These are phyloP conservation scores for Trichoderma hamatum DNA, from an alignment of 2,329 filamentous ascomycete genomes.

Conservation along the genomic window DNA sequence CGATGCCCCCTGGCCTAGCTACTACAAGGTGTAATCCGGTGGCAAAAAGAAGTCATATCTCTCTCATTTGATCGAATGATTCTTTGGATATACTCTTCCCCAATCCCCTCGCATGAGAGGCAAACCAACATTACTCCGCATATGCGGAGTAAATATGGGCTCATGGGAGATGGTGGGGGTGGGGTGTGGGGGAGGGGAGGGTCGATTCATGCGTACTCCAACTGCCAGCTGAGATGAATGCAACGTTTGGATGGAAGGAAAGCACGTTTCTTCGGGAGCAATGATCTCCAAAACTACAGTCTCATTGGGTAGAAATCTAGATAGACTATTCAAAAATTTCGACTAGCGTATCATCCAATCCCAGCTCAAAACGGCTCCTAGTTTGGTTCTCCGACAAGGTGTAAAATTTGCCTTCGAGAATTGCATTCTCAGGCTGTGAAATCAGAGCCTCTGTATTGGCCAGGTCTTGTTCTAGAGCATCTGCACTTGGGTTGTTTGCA, in stretches of 20 bases:
- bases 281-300: neutral
- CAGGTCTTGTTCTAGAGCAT: neutral
- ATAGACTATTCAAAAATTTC: neutral
- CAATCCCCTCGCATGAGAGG: neutral
- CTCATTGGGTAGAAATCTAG: neutral
- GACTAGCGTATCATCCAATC: neutral
- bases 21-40: neutral
- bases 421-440: neutral
- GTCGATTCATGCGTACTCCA: neutral
- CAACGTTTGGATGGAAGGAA: neutral
- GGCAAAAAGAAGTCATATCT: neutral
- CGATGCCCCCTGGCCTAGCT: neutral
- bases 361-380: neutral
- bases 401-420: neutral
- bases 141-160: neutral
- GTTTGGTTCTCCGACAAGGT: neutral
- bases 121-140: neutral
- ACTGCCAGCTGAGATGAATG: neutral
- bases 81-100: neutral
- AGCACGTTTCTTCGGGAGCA: neutral
- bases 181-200: neutral
- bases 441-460: neutral
- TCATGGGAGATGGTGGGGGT: neutral
- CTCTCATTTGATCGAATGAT: no score
- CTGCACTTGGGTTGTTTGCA: neutral